Base-by-base conservation (phyloP, 208 protist genomes). In the Crithidia brevicula region DNA sequence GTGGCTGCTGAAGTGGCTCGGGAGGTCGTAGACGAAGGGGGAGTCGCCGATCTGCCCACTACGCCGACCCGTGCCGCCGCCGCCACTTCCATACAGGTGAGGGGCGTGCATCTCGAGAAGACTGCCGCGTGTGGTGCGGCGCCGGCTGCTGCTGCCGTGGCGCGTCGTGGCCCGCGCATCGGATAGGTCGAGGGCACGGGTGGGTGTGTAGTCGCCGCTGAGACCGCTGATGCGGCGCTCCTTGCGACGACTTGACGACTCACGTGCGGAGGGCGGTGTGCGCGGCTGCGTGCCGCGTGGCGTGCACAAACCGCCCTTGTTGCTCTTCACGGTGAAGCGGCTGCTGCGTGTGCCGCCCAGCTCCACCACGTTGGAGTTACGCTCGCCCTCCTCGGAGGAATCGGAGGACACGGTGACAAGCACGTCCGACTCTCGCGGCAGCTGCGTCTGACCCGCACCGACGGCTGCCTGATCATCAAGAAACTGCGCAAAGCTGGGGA, bases 401-500 rank as follows among this genome's bases (percentile, higher is more conserved):
- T 79, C 70, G 3, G 78, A 71, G 11, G 77, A 82, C 7, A 87
- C 77, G 2, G 72, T 79, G 25, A 87, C 58, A 15, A 77, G 36
- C 36, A 67, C 74, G 23, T 73, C 59, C 18, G 70, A 81, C n/a
- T 57, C 46, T 0, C 64, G 75, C 20, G 67, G 62, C 18, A 67
- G 45, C 8, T 71, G 36, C 31, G 59, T 53, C 34, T 80, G 46
- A 11, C 52, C 60, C 22, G 54, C 64, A n/a, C n/a, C 68, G 2
- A 67, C 53, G n/a, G 57, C 43, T 18, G 72, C 59, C 34, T 85
- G 81, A 15, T 93, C 89, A 40, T 83, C 88, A 30, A 96, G 64
- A 43, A 88, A 93, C 67, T 91, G 67, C 6, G 75, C 79, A 57
- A 91, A 96, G 27, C 68, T 80, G 3, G 90, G 90, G 42, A 96